phyloP scores from a whole-genome alignment of 1,284 basidiomycete species.

The Pisolithus thermaeus region DNA sequence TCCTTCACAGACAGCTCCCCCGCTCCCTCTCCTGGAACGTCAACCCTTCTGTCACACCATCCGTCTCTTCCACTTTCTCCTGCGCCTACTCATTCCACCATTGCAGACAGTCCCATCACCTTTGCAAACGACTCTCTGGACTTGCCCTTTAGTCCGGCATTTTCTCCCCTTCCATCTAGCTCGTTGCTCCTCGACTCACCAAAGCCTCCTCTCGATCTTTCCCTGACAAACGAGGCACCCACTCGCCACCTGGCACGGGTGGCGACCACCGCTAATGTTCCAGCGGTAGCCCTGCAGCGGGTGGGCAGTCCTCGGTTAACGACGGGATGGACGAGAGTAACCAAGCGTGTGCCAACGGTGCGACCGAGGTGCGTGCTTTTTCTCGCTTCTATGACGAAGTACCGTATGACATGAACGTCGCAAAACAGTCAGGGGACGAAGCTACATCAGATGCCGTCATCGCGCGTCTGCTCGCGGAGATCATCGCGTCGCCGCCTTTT shows the following conservation, averaged over 20 bases:
- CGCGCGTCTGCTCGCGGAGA: constrained; percentile 30
- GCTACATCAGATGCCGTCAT: constrained; percentile 26
- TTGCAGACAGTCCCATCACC: constrained; percentile 28
- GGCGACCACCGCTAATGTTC: constrained; percentile 62
- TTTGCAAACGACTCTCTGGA: constrained; percentile 29
- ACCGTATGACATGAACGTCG: background rate
- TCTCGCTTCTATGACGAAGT: background rate
- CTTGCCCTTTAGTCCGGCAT: constrained; percentile 20
- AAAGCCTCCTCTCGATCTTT: constrained; percentile 20
- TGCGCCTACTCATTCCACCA: constrained; percentile 37
- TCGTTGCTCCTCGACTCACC: constrained; percentile 16
- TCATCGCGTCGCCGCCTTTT: constrained; percentile 30
- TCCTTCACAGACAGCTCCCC: constrained; percentile 25
- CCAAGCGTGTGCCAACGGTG: constrained; percentile 11
- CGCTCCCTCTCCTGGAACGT: constrained; percentile 7
- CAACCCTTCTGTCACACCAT: constrained; percentile 16
- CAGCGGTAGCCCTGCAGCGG: constrained; percentile 82
- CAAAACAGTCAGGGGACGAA: constrained; percentile 22
- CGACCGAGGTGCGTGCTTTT: constrained; percentile 15
- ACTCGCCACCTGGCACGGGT: constrained; percentile 94
- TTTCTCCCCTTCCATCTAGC: constrained; percentile 9
- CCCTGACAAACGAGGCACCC: constrained; percentile 42
- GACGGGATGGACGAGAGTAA: constrained; percentile 17
- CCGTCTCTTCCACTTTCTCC: constrained; percentile 42
- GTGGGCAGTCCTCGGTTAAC: constrained; percentile 47